Evolutionary conservation across 140 eudicot genomes (phyloP), one percentile per base, ranked within the genome.

Genomic region (Oenanthe javanica): DNA sequence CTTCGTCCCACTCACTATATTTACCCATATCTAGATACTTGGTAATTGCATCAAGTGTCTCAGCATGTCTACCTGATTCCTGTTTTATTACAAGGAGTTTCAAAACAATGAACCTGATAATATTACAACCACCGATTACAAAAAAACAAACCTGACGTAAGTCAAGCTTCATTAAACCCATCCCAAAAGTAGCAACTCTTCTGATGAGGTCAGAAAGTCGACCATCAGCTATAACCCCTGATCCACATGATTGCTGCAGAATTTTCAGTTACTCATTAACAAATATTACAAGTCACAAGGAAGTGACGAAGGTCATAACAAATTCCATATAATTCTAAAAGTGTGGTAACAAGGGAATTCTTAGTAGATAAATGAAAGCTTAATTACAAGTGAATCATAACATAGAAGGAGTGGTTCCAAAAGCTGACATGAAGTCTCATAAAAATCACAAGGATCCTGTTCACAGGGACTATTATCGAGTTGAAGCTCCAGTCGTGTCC

Each of bases 1-100:
- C 88, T 84, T 94, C 98, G 75, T 92, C 93, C 98, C 98, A 94
- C 85, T 92, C 96, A 79, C 94, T 90, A 84, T 94, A 94, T 63
- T 87, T 89, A 73, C 98, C 97, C 89, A 94, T 90, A 81, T 87
- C 97, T 75, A 94, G 88, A 88, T 89, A 90, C 52, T 81, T 82
- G 75, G 98, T 94, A 79, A 94, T 89, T 75, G 96, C 98, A 81
- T 92, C 98, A 81, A 94, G 88, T 78, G 98, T 83, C 81, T 94
- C 97, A 3, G 97, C 75, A 84, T 94, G 98, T 69, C 97, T 85
- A 79, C 85, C 89, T 49, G 98, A 89, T 92, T 94, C 98, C 98
- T 94, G 88, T 49, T 23, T 75, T 70, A 84, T 61, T 48, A 70
- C 51, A 14, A 7, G 63, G 55, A 73, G 42, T 45, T 46, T 86